These are phyloP conservation scores for Dictyophora rubrovolvata DNA, from an alignment of 768 basidiomycete genomes.

Conservation along the genomic window DNA sequence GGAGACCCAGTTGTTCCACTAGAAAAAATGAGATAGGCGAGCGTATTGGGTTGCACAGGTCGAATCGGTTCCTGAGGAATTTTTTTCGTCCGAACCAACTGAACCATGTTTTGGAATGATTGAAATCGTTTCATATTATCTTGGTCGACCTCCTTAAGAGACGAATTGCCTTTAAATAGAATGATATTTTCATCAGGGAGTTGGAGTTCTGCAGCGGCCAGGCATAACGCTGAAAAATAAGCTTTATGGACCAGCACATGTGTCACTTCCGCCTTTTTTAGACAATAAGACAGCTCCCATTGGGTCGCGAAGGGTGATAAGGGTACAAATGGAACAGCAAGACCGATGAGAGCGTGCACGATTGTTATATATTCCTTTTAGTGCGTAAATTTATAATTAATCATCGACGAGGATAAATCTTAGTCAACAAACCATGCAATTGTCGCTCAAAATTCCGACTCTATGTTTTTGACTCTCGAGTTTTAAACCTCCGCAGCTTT, in stretches of 20 bases:
- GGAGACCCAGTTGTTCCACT: slow-evolving; percentile 72
- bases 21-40: slow-evolving; percentile 66
- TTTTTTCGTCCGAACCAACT: not conserved
- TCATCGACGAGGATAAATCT: not conserved
- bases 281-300: slow-evolving; percentile 42
- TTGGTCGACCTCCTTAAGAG: too few species aligned
- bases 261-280: slow-evolving; percentile 39
- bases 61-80: slow-evolving; percentile 33
- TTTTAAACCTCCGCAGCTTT: slow-evolving; percentile 44
- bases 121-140: too few species aligned
- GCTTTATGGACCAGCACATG: slow-evolving; percentile 42
- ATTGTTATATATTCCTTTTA: slow-evolving; percentile 45
- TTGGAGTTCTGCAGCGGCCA: slow-evolving; percentile 24
- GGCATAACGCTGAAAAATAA: slow-evolving; percentile 32
- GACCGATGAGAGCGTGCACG: slow-evolving; percentile 36
- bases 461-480: slow-evolving; percentile 47
- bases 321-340: slow-evolving; percentile 42
- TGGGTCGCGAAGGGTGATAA: slow-evolving; percentile 46
- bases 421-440: slow-evolving; percentile 43
- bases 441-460: slow-evolving; percentile 60
- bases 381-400: not conserved
- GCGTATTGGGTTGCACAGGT: slow-evolving; percentile 38
- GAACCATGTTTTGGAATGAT: too few species aligned
- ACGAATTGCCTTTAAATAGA: slow-evolving; percentile 9
- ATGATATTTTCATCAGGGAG: slow-evolving; percentile 5